phyloP scores from a whole-genome alignment of 805 yeast genomes.

The Candida silvatica region DNA sequence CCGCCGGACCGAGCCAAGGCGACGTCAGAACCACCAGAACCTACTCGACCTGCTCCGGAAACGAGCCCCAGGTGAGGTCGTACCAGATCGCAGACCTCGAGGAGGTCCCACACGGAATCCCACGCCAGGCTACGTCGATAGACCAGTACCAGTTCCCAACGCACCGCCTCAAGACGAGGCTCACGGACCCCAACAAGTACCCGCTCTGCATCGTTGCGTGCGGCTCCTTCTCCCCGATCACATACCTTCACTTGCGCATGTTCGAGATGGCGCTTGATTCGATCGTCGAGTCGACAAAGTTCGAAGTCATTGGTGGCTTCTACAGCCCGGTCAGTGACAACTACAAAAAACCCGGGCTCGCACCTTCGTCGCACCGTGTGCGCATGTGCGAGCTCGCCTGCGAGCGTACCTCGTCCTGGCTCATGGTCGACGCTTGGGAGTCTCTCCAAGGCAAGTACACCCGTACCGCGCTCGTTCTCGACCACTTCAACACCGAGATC shows the following conservation, averaged over 20 bases:
- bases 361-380: slow-evolving; percentile 82
- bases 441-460: slow-evolving; percentile 85
- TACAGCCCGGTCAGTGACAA: slow-evolving; percentile 93
- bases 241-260: slow-evolving; percentile 92
- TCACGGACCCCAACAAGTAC: slow-evolving; percentile 67
- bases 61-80: slow-evolving; percentile 35
- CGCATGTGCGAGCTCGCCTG: slow-evolving; percentile 98
- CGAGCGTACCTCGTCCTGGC: slow-evolving; percentile 93
- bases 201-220: slow-evolving; percentile 96
- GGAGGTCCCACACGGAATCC: slow-evolving; percentile 93
- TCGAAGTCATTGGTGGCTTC: slow-evolving; percentile 94
- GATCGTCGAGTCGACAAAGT: slow-evolving; percentile 82
- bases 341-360: slow-evolving; percentile 88
- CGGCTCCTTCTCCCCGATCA: slow-evolving; percentile 94
- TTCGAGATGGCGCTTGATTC: slow-evolving; percentile 98
- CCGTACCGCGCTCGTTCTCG: slow-evolving; percentile 90
- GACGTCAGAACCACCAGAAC: neutral
- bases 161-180: slow-evolving; percentile 66
- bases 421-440: slow-evolving; percentile 99
- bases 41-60: slow-evolving; percentile 2
- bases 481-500: slow-evolving; percentile 93
- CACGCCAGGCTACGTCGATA: slow-evolving; percentile 71
- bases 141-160: slow-evolving; percentile 75
- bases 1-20: too few relatives aligned
- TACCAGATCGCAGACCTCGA: slow-evolving; percentile 86